Evolutionary conservation across 352 stramenopile species (phyloP), one percentile per base, ranked within the genome.

Genomic region (Phytophthora megakarya): DNA sequence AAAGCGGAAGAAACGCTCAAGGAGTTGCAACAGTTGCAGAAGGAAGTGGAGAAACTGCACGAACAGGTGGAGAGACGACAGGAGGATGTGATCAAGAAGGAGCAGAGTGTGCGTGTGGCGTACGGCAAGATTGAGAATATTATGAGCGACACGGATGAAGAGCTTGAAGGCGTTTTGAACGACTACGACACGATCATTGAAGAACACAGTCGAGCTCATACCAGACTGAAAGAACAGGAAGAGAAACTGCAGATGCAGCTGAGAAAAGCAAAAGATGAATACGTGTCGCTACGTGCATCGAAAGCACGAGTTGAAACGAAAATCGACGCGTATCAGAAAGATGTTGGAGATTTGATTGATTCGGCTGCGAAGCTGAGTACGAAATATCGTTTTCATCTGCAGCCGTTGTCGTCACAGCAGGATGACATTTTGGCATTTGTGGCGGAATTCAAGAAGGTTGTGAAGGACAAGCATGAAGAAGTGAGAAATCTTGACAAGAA

Each of bases 81-180:
- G 51, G 35, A 51, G 1, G 72, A 90, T 25, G 61, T 80, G 0
- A 15, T 44, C 0, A 55, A 64, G 26, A 88, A 89, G 46, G 70
- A 87, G 51, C 58, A 73, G 5, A 74, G 54, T 25, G 72, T 83
- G 22, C 44, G 76, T 7, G 33, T 54, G 5, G 67, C 82, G 13
- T 78, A 84, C 28, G 19, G 43, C 4, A 90, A 81, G 38, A 85
- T 93, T 40, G 71, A 88, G 35, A 66, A 86, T 16, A 62, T 88
- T 51, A 89, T 94, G 81, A 92, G 71, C 44, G 86, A 92, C 40
- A 68, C 78, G 0, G 80, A 96, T 39, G 76, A 84, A 11, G 71
- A 92, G 30, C 51, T 96, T 4, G 55, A 80, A 40, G 42, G 19
- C 2, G 38, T 92, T 18, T 38, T 92, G 28, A 76, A 72, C 1